Base-by-base conservation (phyloP, 208 protist species). In the Herpetomonas tarakana region DNA sequence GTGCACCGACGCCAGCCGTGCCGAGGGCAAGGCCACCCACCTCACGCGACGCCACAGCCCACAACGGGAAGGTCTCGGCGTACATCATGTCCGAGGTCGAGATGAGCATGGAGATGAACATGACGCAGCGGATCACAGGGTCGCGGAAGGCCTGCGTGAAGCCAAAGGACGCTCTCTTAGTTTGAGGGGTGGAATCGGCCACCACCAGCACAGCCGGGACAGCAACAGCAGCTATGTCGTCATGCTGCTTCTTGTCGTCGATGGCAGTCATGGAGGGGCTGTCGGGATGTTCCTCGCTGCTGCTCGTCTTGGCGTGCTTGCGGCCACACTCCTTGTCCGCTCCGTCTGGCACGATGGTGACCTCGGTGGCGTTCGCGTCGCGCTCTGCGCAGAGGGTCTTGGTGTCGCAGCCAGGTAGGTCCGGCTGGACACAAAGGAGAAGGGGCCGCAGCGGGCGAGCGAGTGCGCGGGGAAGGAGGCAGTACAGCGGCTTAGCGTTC, bases 21-120 rank as follows among this genome's bases (percentile, higher is more conserved):
- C 18, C 30, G 30, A 88, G 55, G 2, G 31, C 31, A 0, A 92
- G 65, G 18, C 85, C 85, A 21, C 80, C 81, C 4, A 47, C 21
- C 25, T 28, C 24, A 11, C 22, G 21, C 2, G 62, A 41, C 2
- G 78, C 71, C 12, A 83, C 77, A 0, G 66, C 41, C 82, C 85
- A 92, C 25, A 92, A 66, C 16, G 85, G 81, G 26, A 92, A 75
- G 6, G 72, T 71, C 58, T 85, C 66, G 1, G 68, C 60, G 52
- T 79, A 88, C 28, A 68, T 62, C 74, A 91, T 85, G 58, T 93
- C 86, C 0, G 78, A 71, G 11, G 41, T 65, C 2, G 56, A 73
- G 28, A 93, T 70, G 30, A 93, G 63, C 81, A 88, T 87, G 38
- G 78, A 88, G 19, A 88, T 72, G 35, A 88, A 66, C 16, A 71